These are phyloP conservation scores for Exidia glandulosa DNA, from an alignment of 768 basidiomycete genomes.

Conservation along the genomic window DNA sequence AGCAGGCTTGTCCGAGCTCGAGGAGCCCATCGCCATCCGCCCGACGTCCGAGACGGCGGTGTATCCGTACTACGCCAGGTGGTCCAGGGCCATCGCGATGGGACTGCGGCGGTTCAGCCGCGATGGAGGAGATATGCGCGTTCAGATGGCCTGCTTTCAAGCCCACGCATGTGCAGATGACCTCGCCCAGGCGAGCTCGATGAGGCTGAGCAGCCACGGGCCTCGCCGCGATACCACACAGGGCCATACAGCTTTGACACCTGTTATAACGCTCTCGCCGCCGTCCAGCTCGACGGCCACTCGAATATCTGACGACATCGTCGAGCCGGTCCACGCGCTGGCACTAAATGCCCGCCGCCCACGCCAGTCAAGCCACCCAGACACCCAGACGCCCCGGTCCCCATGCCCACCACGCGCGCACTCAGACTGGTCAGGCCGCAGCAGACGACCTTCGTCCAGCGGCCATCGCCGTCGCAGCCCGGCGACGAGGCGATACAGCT, in stretches of 20 bases:
- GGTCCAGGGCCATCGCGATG: slow-evolving; percentile 97
- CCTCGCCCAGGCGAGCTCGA: too few species aligned
- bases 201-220: too few species aligned
- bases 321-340: too few species aligned
- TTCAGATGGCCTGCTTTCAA: too few species aligned
- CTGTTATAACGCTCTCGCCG: too few species aligned
- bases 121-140: too few species aligned
- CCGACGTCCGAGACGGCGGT: slow-evolving; percentile 98
- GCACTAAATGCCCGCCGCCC: neutral
- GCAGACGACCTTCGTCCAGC: neutral
- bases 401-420: neutral
- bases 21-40: slow-evolving; percentile 95
- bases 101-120: too few species aligned
- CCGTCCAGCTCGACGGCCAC: too few species aligned
- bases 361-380: neutral
- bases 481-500: neutral
- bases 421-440: neutral
- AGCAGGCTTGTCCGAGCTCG: slow-evolving; percentile 87
- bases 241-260: too few species aligned
- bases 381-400: neutral
- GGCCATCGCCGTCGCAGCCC: neutral
- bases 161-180: too few species aligned
- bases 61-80: slow-evolving; percentile 99
- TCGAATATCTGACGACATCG: too few species aligned
- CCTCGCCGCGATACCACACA: too few species aligned